These are phyloP conservation scores for Gelatoporia subvermispora DNA, from an alignment of 768 basidiomycete genomes.

Conservation along the genomic window DNA sequence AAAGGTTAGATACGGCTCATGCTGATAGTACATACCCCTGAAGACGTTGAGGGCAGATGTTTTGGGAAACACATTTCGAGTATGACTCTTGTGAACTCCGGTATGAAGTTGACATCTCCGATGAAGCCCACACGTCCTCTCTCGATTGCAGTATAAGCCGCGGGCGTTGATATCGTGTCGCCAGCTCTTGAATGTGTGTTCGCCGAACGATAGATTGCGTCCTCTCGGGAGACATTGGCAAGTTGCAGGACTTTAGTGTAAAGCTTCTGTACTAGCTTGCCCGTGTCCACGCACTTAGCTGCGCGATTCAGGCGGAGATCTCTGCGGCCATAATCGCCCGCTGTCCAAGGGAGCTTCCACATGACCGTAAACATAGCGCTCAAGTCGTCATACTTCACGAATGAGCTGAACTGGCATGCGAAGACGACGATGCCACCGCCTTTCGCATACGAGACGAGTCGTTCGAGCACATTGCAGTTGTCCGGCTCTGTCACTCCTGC, in stretches of 20 bases:
- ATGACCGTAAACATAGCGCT: slow-evolving; percentile 19
- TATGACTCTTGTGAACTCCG: no score
- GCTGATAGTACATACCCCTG: no score
- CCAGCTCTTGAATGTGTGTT: no score
- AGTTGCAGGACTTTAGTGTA: slow-evolving; percentile 39
- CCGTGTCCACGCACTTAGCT: background rate
- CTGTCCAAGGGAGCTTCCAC: slow-evolving; percentile 33
- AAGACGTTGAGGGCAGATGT: no score
- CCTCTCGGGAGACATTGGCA: slow-evolving; percentile 17
- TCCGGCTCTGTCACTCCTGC: slow-evolving; percentile 25
- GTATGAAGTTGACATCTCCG: no score
- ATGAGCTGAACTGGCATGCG: slow-evolving; percentile 31
- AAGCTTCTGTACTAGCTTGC: slow-evolving; percentile 14
- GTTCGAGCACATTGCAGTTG: slow-evolving; percentile 17
- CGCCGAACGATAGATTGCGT: no score
- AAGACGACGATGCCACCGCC: slow-evolving; percentile 33
- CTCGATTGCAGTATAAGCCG: no score
- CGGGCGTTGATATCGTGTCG: no score
- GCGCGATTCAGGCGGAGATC: slow-evolving; percentile 28
- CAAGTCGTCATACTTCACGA: slow-evolving; percentile 20
- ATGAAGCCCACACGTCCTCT: no score
- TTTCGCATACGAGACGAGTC: slow-evolving; percentile 34
- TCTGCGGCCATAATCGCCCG: slow-evolving; percentile 32
- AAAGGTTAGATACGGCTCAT: no score
- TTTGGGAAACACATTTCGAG: no score